Evolutionary conservation across 345 rosid genomes (phyloP).

Genomic region (Ceriops tagal): DNA sequence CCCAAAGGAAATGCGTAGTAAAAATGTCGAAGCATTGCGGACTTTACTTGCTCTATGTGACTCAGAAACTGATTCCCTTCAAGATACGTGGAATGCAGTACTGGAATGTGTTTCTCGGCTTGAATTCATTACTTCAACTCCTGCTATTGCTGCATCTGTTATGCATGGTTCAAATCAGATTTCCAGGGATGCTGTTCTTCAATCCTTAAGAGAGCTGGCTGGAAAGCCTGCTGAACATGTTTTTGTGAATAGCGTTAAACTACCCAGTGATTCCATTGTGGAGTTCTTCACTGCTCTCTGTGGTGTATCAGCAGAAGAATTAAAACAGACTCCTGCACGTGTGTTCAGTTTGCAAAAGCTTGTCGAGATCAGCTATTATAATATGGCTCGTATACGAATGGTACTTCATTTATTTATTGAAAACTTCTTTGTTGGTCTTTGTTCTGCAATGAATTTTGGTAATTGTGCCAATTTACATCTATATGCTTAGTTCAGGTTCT

Average conservation of each 20-base stretch:
- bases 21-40: slow-evolving; percentile 96
- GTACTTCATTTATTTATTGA: slow-evolving; percentile 39
- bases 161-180: slow-evolving; percentile 98
- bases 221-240: slow-evolving; percentile 96
- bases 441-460: background rate
- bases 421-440: background rate
- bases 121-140: slow-evolving; percentile 84
- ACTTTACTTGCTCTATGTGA: slow-evolving; percentile 75
- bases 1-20: slow-evolving; percentile 91
- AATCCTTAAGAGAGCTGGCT: slow-evolving; percentile 78
- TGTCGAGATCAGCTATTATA: slow-evolving; percentile 98
- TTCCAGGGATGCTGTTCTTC: slow-evolving; percentile 93
- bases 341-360: slow-evolving; percentile 98
- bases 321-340: slow-evolving; percentile 95
- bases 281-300: slow-evolving; percentile 97
- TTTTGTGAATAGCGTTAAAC: slow-evolving; percentile 82
- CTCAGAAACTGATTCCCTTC: slow-evolving; percentile 70
- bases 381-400: slow-evolving; percentile 96
- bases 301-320: slow-evolving; percentile 94
- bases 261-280: slow-evolving; percentile 87
- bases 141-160: slow-evolving; percentile 85
- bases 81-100: slow-evolving; percentile 99
- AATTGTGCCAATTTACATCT: slow-evolving; percentile 1
- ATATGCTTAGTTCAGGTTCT: background rate
- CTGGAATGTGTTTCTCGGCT: slow-evolving; percentile 98